Conservation (phyloP, 139 green algal genomes). For the Ulvella scutata region DNA sequence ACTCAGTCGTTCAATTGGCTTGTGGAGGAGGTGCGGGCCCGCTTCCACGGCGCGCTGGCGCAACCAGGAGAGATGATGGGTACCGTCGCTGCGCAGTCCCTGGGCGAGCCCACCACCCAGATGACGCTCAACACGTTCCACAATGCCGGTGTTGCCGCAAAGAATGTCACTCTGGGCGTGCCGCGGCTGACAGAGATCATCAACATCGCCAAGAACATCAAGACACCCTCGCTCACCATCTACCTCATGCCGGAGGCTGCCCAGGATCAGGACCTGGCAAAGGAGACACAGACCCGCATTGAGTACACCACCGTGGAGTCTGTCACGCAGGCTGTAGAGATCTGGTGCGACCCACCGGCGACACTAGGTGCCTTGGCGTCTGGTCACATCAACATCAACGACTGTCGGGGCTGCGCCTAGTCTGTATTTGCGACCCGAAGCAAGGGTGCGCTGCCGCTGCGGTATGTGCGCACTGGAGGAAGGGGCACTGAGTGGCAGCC, state of each 20-base stretch:
- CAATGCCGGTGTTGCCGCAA: conserved; percentile 82
- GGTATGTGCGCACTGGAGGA: conserved; percentile 1
- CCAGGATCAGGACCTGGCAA: conserved; percentile 60
- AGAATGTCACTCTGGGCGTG: conserved; percentile 98
- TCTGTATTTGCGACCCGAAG: background rate
- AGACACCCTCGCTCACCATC: conserved; percentile 87
- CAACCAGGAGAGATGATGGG: conserved; percentile 79
- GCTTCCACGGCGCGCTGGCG: conserved; percentile 37
- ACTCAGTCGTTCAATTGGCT: conserved; percentile 79
- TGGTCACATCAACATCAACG: background rate
- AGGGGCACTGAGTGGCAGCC: background rate
- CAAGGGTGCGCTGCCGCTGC: background rate
- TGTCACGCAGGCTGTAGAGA: conserved; percentile 18
- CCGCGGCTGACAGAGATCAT: conserved; percentile 97
- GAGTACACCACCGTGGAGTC: conserved; percentile 90
- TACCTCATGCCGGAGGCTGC: conserved; percentile 35
- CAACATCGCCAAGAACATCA: conserved; percentile 99
- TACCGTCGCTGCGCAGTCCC: conserved; percentile 87
- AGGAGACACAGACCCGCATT: conserved; percentile 78
- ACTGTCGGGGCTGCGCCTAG: background rate
- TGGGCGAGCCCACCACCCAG: conserved; percentile 95
- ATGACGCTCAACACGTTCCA: conserved; percentile 98
- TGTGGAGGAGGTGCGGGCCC: conserved; percentile 72
- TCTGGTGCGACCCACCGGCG: background rate
- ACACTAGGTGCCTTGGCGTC: background rate